Evolutionary conservation across 805 yeast species (phyloP).

Genomic region (Sugiyamaella qingdaonensis): DNA sequence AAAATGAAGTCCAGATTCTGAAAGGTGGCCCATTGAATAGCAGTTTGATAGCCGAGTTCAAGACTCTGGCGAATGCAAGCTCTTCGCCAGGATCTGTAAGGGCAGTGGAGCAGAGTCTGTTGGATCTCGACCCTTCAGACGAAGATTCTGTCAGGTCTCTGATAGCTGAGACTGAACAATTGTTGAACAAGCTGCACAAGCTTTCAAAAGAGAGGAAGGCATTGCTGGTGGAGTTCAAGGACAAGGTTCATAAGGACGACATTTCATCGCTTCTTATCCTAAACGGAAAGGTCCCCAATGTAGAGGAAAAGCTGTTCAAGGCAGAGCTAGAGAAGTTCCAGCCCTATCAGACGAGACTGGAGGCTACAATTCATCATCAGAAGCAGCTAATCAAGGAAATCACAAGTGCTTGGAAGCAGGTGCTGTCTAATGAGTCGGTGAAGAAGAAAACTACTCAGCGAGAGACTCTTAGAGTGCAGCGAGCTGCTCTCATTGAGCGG

Average conservation of each 20-base stretch:
- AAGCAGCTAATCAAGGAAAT: slow-evolving; percentile 44
- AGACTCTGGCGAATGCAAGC: slow-evolving; percentile 14
- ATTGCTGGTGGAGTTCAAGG: slow-evolving; percentile 61
- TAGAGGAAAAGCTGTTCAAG: slow-evolving; percentile 56
- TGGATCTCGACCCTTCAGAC: slow-evolving; percentile 62
- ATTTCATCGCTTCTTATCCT: slow-evolving; percentile 70
- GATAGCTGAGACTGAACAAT: slow-evolving; percentile 51
- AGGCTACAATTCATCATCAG: slow-evolving; percentile 65
- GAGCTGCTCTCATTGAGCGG: slow-evolving; percentile 38
- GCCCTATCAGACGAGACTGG: slow-evolving; percentile 61
- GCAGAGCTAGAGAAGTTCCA: slow-evolving; percentile 74
- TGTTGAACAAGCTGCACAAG: slow-evolving; percentile 55
- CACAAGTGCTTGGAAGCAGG: slow-evolving; percentile 45
- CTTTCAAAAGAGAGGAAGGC: slow-evolving; percentile 61
- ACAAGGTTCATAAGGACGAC: slow-evolving; percentile 73
- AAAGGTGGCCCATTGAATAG: slow-evolving; percentile 42
- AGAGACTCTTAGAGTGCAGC: slow-evolving; percentile 33
- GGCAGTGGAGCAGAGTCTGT: slow-evolving; percentile 40
- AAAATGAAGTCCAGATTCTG: slow-evolving; percentile 43
- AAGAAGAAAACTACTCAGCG: slow-evolving; percentile 39
- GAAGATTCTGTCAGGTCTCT: slow-evolving; percentile 33
- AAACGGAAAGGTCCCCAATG: slow-evolving; percentile 54
- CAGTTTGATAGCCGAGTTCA: slow-evolving; percentile 36
- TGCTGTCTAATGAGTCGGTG: slow-evolving; percentile 43
- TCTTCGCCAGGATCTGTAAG: not conserved